phyloP scores from a whole-genome alignment of 768 basidiomycete species.

The Leccinum sublutescens region DNA sequence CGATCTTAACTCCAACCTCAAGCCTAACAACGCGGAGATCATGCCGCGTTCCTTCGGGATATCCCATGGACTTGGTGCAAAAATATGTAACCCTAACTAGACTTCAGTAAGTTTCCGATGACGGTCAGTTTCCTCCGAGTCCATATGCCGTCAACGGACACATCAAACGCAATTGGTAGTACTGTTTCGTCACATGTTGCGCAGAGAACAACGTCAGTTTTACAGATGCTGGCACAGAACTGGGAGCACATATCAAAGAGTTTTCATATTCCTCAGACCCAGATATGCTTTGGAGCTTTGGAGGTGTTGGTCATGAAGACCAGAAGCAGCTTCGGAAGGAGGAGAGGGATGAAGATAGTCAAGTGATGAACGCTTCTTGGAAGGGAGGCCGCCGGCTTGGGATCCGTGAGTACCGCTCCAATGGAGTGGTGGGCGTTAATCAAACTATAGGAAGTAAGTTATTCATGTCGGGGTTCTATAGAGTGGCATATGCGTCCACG shows the following conservation, averaged over 20 bases:
- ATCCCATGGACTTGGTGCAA: constrained; percentile 25
- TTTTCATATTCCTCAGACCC: constrained; percentile 12
- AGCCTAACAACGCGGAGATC: constrained; percentile 32
- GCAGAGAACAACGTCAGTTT: constrained; percentile 14
- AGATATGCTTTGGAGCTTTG: not conserved
- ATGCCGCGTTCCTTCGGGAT: constrained; percentile 31
- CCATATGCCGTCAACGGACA: constrained; percentile 39
- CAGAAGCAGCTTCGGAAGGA: constrained; percentile 42
- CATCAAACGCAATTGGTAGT: constrained; percentile 43
- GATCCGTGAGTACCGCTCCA: constrained; percentile 5
- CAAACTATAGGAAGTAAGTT: not conserved
- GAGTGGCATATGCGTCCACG: no score
- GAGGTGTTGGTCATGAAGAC: constrained; percentile 45
- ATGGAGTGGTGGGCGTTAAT: not conserved
- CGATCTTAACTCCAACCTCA: constrained; percentile 23
- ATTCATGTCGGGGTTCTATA: no score
- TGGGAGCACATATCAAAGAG: constrained; percentile 21
- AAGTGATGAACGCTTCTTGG: constrained; percentile 38
- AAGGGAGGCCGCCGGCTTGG: constrained; percentile 30
- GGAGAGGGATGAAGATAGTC: constrained; percentile 52
- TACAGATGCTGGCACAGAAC: constrained; percentile 20
- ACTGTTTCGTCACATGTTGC: constrained; percentile 25
- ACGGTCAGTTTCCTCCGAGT: not conserved
- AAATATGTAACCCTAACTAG: not conserved
- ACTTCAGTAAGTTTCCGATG: not conserved